phyloP scores from a whole-genome alignment of 306 rosid species.

The Quercus wislizeni region DNA sequence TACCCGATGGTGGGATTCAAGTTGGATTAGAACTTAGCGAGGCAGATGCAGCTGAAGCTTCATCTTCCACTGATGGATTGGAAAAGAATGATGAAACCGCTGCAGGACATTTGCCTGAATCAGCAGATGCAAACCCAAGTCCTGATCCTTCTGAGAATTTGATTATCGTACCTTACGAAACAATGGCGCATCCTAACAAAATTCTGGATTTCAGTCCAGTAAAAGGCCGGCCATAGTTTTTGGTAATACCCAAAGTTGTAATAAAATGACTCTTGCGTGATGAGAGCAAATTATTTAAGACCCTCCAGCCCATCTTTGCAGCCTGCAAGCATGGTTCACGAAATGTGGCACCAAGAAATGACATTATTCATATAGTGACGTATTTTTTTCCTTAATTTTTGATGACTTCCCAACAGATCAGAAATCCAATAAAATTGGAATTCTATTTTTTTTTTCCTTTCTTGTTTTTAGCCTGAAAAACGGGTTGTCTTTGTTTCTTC shows the following conservation, averaged over 20 bases:
- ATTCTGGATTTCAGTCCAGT: background rate
- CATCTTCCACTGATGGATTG: constrained; percentile 34
- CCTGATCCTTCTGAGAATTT: constrained; percentile 23
- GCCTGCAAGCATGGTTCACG: background rate
- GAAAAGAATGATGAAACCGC: constrained; percentile 32
- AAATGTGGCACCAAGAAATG: background rate
- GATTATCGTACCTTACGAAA: background rate
- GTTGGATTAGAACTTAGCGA: constrained; percentile 28
- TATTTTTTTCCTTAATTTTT: no score
- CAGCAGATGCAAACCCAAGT: constrained; percentile 22
- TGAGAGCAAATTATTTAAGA: background rate
- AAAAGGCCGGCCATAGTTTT: background rate
- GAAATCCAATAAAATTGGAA: no score
- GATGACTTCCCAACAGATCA: no score
- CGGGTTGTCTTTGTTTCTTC: no score
- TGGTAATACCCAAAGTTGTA: background rate
- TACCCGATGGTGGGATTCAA: constrained; percentile 63
- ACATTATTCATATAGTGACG: no score
- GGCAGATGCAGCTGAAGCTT: constrained; percentile 42
- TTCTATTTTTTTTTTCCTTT: no score
- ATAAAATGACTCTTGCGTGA: background rate
- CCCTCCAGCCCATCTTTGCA: background rate
- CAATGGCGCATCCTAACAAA: background rate
- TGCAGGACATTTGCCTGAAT: constrained; percentile 29
- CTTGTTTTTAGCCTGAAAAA: no score